Conservation (phyloP, 148 eudicot species). For the Tetragonia tetragonoides region DNA sequence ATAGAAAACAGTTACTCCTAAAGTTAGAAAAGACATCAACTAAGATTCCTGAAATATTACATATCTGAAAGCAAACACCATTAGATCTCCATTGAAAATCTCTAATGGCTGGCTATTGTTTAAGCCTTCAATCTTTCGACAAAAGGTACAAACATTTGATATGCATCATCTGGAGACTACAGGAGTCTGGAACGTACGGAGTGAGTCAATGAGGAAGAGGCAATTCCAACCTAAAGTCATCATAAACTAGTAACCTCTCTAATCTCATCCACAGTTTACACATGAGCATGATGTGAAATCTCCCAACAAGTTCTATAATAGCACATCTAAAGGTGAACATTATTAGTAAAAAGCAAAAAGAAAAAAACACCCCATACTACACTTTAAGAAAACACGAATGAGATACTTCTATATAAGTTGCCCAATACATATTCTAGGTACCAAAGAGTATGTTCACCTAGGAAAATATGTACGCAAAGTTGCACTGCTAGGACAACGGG, state of each 20-base stretch:
- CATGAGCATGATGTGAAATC: too few relatives aligned
- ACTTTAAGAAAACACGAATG: too few relatives aligned
- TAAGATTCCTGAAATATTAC: neutral
- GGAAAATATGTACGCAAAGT: too few relatives aligned
- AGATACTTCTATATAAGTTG: too few relatives aligned
- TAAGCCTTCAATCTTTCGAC: slow-evolving; percentile 10
- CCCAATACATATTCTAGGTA: too few relatives aligned
- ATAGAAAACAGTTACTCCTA: neutral
- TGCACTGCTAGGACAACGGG: too few relatives aligned
- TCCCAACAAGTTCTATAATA: neutral
- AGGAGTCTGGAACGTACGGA: too few relatives aligned
- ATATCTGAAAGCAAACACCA: neutral
- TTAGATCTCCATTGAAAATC: neutral
- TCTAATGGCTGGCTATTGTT: neutral
- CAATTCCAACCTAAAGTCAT: neutral
- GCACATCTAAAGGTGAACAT: neutral
- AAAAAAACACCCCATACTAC: too few relatives aligned
- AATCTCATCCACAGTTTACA: neutral
- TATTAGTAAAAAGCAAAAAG: too few relatives aligned
- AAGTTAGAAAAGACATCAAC: neutral
- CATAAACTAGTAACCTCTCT: neutral
- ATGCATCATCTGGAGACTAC: neutral
- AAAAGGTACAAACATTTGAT: neutral
- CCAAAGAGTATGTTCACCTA: too few relatives aligned
- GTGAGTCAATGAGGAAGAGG: neutral